Evolutionary conservation across 2,329 filamentous ascomycete genomes (phyloP).

Genomic region (Nemania sp.): DNA sequence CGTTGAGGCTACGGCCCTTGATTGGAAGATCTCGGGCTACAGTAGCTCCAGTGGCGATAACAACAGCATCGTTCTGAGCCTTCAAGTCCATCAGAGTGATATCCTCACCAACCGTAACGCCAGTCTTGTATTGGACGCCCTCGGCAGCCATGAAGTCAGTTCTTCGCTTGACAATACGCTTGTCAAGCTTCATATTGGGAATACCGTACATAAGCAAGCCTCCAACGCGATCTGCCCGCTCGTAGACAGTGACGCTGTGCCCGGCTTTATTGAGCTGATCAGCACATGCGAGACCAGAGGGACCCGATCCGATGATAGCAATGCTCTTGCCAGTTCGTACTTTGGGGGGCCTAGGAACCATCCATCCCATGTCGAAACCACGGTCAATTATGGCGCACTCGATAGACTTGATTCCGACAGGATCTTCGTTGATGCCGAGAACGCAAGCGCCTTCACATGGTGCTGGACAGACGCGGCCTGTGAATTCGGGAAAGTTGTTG

Average conservation of each 20-base stretch:
- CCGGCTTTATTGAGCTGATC: slow-evolving; percentile 95
- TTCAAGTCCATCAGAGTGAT: slow-evolving; percentile 74
- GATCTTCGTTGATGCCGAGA: slow-evolving; percentile 94
- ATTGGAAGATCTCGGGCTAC: slow-evolving; percentile 92
- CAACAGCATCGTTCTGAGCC: slow-evolving; percentile 76
- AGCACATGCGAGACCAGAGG: slow-evolving; percentile 84
- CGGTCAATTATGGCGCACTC: slow-evolving; percentile 98
- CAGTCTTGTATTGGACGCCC: slow-evolving; percentile 81
- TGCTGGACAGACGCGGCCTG: slow-evolving; percentile 93
- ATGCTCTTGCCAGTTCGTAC: slow-evolving; percentile 85
- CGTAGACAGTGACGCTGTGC: slow-evolving; percentile 86
- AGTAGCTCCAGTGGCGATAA: slow-evolving; percentile 91
- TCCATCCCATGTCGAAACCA: slow-evolving; percentile 98
- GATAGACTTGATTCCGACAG: slow-evolving; percentile 97
- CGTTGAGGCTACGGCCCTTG: slow-evolving; percentile 82
- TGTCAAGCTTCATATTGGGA: slow-evolving; percentile 99
- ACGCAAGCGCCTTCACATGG: slow-evolving; percentile 97
- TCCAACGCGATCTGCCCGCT: slow-evolving; percentile 87
- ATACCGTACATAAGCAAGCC: slow-evolving; percentile 98
- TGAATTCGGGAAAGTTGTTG: slow-evolving; percentile 99
- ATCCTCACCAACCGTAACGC: slow-evolving; percentile 77
- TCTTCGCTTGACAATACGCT: slow-evolving; percentile 92
- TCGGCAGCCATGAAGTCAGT: slow-evolving; percentile 94
- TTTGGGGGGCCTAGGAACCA: slow-evolving; percentile 80
- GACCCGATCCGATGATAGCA: slow-evolving; percentile 89